Evolutionary conservation across 2,329 filamentous ascomycete genomes (phyloP).

Genomic region (Fusarium verticillioides): DNA sequence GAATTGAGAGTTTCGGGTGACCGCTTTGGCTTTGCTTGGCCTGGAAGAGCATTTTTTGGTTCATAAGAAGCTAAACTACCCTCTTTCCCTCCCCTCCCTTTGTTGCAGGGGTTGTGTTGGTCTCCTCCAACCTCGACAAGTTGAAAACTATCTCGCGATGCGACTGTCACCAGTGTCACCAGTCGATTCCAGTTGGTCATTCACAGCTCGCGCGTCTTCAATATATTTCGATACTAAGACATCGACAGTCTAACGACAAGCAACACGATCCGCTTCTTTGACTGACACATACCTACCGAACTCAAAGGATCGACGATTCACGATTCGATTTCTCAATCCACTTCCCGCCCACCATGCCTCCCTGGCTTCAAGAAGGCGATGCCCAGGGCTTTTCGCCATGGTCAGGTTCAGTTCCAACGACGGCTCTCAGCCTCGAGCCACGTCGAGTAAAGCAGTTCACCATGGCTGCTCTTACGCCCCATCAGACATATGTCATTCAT

Average conservation of each 20-base stretch:
- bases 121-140: not conserved
- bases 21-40: slow-evolving; percentile 14
- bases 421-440: slow-evolving; percentile 18
- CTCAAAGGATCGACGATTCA: slow-evolving; percentile 5
- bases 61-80: slow-evolving; percentile 13
- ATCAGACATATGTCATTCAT: slow-evolving; percentile 41
- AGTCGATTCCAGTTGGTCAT: slow-evolving; percentile 5
- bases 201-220: not conserved
- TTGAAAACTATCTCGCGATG: slow-evolving; percentile 9
- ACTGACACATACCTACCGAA: slow-evolving; percentile 5
- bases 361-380: slow-evolving; percentile 26
- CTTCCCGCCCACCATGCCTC: slow-evolving; percentile 29
- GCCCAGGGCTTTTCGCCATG: slow-evolving; percentile 21
- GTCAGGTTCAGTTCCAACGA: slow-evolving; percentile 5
- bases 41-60: not conserved
- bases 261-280: not conserved
- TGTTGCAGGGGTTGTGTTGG: not conserved
- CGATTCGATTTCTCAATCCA: not conserved
- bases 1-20: slow-evolving; percentile 1
- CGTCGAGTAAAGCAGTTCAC: slow-evolving; percentile 28
- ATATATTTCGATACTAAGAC: slow-evolving; percentile 11
- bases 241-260: slow-evolving; percentile 9
- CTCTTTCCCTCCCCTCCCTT: slow-evolving; percentile 2
- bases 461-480: slow-evolving; percentile 20
- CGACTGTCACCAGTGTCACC: slow-evolving; percentile 12